A percentile compares a stretch with the other conserved stretches of the same genome.
Conservation (phyloP, 75 land plant genomes). For the Ceratopteris richardii region DNA sequence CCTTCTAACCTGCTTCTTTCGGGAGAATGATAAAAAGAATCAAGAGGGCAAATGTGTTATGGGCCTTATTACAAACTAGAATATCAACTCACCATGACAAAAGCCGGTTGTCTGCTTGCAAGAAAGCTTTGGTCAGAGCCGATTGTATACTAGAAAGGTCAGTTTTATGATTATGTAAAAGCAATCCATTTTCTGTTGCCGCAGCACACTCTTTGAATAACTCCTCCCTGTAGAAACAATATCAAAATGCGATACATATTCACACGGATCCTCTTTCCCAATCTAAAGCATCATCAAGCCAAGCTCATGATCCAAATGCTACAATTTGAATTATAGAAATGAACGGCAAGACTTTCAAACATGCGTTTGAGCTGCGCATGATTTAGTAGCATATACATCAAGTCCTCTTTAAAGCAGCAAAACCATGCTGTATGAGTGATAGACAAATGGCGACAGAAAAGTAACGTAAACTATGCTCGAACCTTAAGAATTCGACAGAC, state of each 20-base stretch:
- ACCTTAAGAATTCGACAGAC: constrained; percentile 63
- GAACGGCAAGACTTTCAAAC: too few relatives aligned
- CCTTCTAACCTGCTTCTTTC: constrained; percentile 65
- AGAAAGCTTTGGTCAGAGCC: constrained; percentile 58
- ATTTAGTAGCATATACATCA: neutral
- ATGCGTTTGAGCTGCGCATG: too few relatives aligned
- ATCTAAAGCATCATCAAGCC: too few relatives aligned
- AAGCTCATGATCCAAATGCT: too few relatives aligned
- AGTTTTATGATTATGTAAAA: constrained; percentile 33
- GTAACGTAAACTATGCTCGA: neutral
- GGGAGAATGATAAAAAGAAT: neutral
- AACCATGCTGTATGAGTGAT: neutral
- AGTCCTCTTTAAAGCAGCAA: neutral
- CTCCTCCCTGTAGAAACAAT: constrained; percentile 55
- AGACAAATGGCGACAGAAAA: neutral
- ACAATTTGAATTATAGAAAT: too few relatives aligned
- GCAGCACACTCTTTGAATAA: constrained; percentile 65
- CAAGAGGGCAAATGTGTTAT: neutral
- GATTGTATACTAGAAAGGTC: constrained; percentile 33
- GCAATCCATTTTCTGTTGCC: constrained; percentile 58
- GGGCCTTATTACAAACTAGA: neutral
- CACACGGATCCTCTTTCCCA: too few relatives aligned
- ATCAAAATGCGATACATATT: too few relatives aligned
- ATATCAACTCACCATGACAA: constrained; percentile 23
- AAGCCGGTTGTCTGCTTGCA: constrained; percentile 54